Base-by-base conservation (phyloP, 345 rosid genomes). In the Pugionium dolabratum region DNA sequence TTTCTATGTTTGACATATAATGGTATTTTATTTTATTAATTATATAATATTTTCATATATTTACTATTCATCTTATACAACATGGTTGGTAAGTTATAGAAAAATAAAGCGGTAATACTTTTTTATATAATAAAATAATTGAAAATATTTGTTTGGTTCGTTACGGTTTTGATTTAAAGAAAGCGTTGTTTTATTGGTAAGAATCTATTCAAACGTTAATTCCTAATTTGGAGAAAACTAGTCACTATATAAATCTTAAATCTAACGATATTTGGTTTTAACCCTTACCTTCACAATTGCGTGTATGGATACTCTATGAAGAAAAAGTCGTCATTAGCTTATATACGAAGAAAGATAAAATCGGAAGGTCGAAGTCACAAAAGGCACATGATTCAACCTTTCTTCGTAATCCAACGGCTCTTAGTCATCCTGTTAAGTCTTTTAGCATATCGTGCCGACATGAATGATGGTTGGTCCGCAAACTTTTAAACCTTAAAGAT, bases 341-440 rank as follows among this genome's bases (percentile, higher is more conserved):
- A 63, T 63, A 6, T 33, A 39, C 3, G 25, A 63, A 64, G 64
- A 71, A 46, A 56, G 46, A 33, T 6, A 45, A 36, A 47, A 45
- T 28, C 47, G 8, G 30, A 44, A 34, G 0, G 35, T 26, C 35
- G 8, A 66, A 54, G 62, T 54, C 10, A 53, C 31, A 44, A 26
- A 66, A 44, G 35, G 55, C 62, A 70, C 62, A 70, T 61, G 75
- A 62, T 62, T 70, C 63, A 69, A 70, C 54, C 62, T 70, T 70
- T 70, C 41, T 62, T 62, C 62, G 75, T 26, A 45, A 70, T 62
- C 69, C 50, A 71, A 71, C 64, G 69, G 75, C 69, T 26, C 34
- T 54, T 9, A 62, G 0, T 46, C 69, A 54, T 27, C 56, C 9
- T 0, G 1, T 62, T 9, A 10, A 54, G 58, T 46, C 54, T 27